Evolutionary conservation across 1,139 yeast species (phyloP).

Genomic region (Debaryomycetaceae sp.): DNA sequence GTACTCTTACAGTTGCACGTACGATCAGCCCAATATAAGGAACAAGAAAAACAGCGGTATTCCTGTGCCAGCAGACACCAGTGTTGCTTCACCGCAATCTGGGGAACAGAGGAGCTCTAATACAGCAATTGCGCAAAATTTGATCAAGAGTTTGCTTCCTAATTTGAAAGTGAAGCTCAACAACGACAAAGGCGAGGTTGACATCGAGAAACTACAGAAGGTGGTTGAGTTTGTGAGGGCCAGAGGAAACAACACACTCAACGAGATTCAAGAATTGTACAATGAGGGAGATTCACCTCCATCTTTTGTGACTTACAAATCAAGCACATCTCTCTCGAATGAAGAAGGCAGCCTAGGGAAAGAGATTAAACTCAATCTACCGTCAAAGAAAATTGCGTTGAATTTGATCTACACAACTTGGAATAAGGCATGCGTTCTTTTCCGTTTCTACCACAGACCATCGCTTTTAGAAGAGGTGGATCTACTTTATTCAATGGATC

Average conservation of each 20-base stretch:
- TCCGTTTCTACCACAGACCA: conserved; percentile 83
- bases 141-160: conserved; percentile 47
- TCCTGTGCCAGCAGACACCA: conserved; percentile 20
- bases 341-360: conserved; percentile 8
- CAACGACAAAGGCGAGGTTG: conserved; percentile 31
- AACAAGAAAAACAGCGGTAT: conserved; percentile 38
- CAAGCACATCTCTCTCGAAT: conserved; percentile 10
- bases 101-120: neutral
- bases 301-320: neutral
- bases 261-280: conserved; percentile 24
- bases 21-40: conserved; percentile 71
- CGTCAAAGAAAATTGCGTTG: conserved; percentile 70
- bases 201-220: conserved; percentile 31
- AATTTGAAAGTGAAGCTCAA: conserved; percentile 38
- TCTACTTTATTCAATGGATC: conserved; percentile 56
- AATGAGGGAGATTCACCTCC: conserved; percentile 14
- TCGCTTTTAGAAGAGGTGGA: conserved; percentile 59
- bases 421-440: conserved; percentile 81
- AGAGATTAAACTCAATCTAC: conserved; percentile 67
- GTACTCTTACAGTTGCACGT: conserved; percentile 69
- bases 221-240: conserved; percentile 20
- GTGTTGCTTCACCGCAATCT: neutral
- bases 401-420: conserved; percentile 74
- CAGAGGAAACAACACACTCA: conserved; percentile 15
- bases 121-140: conserved; percentile 19